Percentiles rank a stretch among this genome's conserved stretches.
Conservation (phyloP, 2,329 filamentous ascomycete species). For the Cytospora paraplurivora region DNA sequence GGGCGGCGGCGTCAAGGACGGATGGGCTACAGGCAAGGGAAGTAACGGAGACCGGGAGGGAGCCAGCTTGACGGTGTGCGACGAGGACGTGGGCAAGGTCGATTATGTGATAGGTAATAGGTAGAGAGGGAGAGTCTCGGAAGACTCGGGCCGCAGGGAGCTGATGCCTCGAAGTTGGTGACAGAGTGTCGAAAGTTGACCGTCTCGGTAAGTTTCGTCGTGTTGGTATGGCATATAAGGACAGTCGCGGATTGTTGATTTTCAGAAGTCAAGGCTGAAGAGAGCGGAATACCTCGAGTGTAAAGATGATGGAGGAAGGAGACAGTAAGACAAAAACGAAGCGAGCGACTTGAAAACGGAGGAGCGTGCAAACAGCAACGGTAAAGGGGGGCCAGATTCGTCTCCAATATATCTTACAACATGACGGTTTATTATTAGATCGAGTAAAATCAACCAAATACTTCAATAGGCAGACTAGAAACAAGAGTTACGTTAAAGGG, state of each 20-base stretch:
- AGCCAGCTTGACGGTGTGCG: slow-evolving; percentile 35
- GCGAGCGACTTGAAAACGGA: slow-evolving; percentile 27
- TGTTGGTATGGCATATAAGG: neutral
- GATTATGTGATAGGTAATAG: neutral
- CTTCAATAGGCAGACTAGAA: neutral
- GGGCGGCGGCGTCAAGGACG: slow-evolving; percentile 31
- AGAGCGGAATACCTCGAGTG: neutral
- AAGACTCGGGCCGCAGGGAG: neutral
- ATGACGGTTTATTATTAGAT: slow-evolving; percentile 9
- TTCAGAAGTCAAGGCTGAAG: neutral
- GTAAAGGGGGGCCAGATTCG: neutral
- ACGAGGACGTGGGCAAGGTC: slow-evolving; percentile 1
- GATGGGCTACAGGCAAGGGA: slow-evolving; percentile 27
- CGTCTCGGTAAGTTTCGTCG: neutral
- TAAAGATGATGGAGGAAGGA: slow-evolving; percentile 1
- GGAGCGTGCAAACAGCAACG: neutral
- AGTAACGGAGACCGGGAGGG: slow-evolving; percentile 30
- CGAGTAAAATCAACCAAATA: neutral
- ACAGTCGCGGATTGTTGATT: neutral
- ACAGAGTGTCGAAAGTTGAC: neutral
- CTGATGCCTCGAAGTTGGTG: slow-evolving; percentile 4
- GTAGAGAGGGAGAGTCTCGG: neutral
- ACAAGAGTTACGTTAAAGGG: neutral
- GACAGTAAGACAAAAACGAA: slow-evolving; percentile 2
- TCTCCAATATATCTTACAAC: slow-evolving; percentile 8